Evolutionary conservation across 495 filamentous ascomycete genomes (phyloP), one percentile per base, ranked within the genome.

Genomic region (Umbilicaria muhlenbergii): DNA sequence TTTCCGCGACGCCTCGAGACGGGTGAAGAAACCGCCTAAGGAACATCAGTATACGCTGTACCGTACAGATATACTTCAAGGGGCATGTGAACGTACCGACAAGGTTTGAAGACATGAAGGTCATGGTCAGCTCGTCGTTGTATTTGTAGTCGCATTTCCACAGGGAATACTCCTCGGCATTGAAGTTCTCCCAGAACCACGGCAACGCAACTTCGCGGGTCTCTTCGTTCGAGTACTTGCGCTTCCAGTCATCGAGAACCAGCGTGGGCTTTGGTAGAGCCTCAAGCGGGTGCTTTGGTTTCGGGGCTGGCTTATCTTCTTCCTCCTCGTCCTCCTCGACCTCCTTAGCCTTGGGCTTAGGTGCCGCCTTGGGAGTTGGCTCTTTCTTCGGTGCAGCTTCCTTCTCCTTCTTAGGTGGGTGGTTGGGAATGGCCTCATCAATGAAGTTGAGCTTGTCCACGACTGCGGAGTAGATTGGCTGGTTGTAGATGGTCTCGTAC

Each of bases 71-170:
- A 13, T 39, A 15, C 7, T 39, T 17, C 6, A 15, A 18, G 10
- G 8, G 4, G 7, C 17, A 41, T 17, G 18, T 13, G 31, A n/a
- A 51, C 68, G 51, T 57, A 73, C 76, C 76, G 59, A 98, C 89
- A 60, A 95, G 69, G 75, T 98, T 98, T 70, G 78, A 83, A 48
- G 85, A 81, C 91, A 98, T 98, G 81, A 98, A 98, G 59, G 82
- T 83, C 58, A 86, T 69, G 55, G 86, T 94, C 53, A 98, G 77
- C 77, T 98, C 91, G 41, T 93, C 78, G 67, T 94, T 89, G 75
- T 96, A 96, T 74, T 93, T 94, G 77, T 94, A 99, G 63, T 82
- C 78, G 47, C 83, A 70, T 58, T 70, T 75, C 86, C 86, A 99
- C 54, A 99, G 65, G 33, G 86, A 92, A 75, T 91, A 96, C 67